Conservation (phyloP, 306 rosid genomes). For the Astragalus membranaceus region DNA sequence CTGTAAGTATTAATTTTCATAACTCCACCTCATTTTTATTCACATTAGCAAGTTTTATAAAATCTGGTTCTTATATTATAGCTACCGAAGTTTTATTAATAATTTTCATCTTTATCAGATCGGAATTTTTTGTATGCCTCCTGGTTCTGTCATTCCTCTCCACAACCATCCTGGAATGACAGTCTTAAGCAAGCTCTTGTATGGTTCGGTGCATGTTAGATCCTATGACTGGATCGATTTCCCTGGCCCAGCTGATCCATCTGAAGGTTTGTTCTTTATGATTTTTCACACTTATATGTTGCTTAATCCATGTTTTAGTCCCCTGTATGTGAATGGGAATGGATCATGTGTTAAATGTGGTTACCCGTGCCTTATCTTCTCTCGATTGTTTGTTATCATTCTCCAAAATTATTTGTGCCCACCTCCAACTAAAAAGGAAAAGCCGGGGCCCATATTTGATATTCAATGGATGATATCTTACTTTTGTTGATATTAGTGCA, state of each 20-base stretch:
- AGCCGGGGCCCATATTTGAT: neutral
- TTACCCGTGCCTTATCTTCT: no score
- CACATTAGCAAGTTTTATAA: slow-evolving; percentile 9
- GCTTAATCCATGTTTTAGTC: slow-evolving; percentile 2
- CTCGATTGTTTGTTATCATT: neutral
- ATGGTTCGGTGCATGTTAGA: slow-evolving; percentile 72
- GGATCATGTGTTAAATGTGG: neutral
- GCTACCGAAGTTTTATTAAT: neutral
- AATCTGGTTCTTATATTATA: neutral
- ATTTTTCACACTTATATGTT: neutral
- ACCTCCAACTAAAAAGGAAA: neutral
- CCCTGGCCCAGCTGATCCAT: slow-evolving; percentile 44
- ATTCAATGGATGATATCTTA: neutral
- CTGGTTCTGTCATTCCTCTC: slow-evolving; percentile 79
- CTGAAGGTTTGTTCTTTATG: slow-evolving; percentile 53
- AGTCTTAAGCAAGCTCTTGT: slow-evolving; percentile 90
- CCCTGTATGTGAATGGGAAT: neutral
- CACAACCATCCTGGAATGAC: slow-evolving; percentile 99
- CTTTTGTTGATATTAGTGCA: neutral
- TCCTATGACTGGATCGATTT: slow-evolving; percentile 88
- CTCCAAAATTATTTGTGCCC: neutral
- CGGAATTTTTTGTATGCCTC: slow-evolving; percentile 97
- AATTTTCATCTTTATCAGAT: slow-evolving; percentile 47
- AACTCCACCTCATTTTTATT: neutral
- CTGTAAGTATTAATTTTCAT: slow-evolving; percentile 48